Evolutionary conservation across 2,329 filamentous ascomycete species (phyloP).

Genomic region (Niveomyces coronatus): DNA sequence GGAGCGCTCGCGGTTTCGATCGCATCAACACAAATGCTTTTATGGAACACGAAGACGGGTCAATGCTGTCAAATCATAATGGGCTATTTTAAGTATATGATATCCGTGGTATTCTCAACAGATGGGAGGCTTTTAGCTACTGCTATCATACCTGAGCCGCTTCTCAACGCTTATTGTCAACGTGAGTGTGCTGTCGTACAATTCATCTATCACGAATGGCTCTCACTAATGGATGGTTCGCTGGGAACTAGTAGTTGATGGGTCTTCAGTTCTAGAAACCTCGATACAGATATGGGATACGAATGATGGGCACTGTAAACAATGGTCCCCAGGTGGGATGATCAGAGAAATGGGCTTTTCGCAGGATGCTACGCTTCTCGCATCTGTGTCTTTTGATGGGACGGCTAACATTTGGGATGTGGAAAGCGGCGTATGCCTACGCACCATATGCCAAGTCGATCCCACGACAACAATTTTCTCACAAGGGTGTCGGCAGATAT

Average conservation of each 20-base stretch:
- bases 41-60: background rate
- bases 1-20: background rate
- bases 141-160: no score
- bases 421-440: background rate
- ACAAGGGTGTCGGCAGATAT: background rate
- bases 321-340: constrained; percentile 9
- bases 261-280: background rate
- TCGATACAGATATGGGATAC: background rate
- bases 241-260: background rate
- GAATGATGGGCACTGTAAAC: constrained; percentile 1
- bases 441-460: background rate
- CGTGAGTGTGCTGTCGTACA: background rate
- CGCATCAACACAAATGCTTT: background rate
- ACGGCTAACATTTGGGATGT: constrained; percentile 11
- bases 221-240: background rate
- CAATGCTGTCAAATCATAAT: background rate
- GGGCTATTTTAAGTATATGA: background rate
- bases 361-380: constrained; percentile 3
- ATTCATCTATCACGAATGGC: background rate
- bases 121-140: background rate
- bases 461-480: background rate
- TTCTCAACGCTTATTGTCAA: background rate
- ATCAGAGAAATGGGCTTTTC: constrained; percentile 11
- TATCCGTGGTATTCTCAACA: background rate
- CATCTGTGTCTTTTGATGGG: constrained; percentile 8